Evolutionary conservation across 1,284 basidiomycete genomes (phyloP).

Genomic region (Calocybe gambosa): DNA sequence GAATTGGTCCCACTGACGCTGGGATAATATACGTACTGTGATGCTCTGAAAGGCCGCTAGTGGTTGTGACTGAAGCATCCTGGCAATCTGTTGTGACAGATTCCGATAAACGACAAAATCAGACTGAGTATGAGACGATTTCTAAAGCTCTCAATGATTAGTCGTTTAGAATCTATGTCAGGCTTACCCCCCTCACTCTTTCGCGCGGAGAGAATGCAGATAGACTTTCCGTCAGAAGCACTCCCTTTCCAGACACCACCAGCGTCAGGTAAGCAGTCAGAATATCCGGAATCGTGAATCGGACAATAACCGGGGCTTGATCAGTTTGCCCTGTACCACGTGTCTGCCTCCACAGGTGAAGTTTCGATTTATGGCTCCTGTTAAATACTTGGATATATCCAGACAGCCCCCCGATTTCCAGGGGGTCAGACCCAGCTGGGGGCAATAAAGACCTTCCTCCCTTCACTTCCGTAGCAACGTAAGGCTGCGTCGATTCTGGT

Average conservation of each 20-base stretch:
- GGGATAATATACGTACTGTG: slow-evolving; percentile 13
- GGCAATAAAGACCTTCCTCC: slow-evolving; percentile 38
- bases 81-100: slow-evolving; percentile 58
- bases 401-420: slow-evolving; percentile 38
- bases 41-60: slow-evolving; percentile 40
- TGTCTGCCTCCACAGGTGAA: slow-evolving; percentile 48
- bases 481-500: slow-evolving; percentile 56
- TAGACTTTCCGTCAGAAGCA: slow-evolving; percentile 50
- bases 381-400: slow-evolving; percentile 53
- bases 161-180: neutral
- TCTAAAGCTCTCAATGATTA: slow-evolving; percentile 34
- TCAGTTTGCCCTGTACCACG: slow-evolving; percentile 17
- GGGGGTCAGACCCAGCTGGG: slow-evolving; percentile 26
- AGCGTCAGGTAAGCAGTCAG: slow-evolving; percentile 52
- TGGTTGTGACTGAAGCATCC: slow-evolving; percentile 49
- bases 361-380: slow-evolving; percentile 27
- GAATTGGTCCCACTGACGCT: neutral
- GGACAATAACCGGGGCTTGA: slow-evolving; percentile 37
- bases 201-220: slow-evolving; percentile 64
- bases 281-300: slow-evolving; percentile 55
- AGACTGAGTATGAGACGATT: slow-evolving; percentile 61
- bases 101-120: slow-evolving; percentile 57
- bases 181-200: slow-evolving; percentile 34
- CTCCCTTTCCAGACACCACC: slow-evolving; percentile 27
- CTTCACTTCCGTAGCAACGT: slow-evolving; percentile 35